Conservation (phyloP, 257 asterid species). For the Plantago major region DNA sequence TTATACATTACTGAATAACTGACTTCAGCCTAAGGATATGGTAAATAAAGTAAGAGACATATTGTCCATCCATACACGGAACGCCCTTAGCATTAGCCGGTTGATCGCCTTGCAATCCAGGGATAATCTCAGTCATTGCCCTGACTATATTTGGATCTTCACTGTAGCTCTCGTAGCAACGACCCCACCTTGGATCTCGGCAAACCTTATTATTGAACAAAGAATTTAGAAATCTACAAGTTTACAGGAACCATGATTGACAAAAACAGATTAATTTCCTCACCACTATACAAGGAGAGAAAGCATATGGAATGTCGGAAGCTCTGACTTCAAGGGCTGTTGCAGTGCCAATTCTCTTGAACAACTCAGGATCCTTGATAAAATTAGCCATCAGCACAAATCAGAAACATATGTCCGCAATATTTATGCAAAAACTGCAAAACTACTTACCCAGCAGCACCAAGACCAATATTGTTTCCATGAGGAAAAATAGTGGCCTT, state of each 20-base stretch:
- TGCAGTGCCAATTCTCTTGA: constrained; percentile 21
- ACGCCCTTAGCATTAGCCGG: constrained; percentile 51
- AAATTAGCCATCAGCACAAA: neutral
- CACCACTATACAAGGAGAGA: constrained; percentile 20
- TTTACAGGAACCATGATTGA: neutral
- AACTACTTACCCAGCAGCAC: constrained; percentile 35
- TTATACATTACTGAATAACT: too few relatives aligned
- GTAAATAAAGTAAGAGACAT: constrained; percentile 23
- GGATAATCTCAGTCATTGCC: constrained; percentile 64
- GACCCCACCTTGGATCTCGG: constrained; percentile 89
- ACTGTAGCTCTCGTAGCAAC: constrained; percentile 77
- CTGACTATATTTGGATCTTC: constrained; percentile 60
- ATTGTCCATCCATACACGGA: constrained; percentile 61
- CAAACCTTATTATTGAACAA: constrained; percentile 42
- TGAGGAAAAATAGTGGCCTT: constrained; percentile 44
- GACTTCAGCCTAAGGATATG: too few relatives aligned
- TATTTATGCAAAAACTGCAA: neutral
- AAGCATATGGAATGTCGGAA: constrained; percentile 16
- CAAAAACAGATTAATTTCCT: neutral
- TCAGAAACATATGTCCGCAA: neutral
- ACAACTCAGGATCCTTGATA: constrained; percentile 12
- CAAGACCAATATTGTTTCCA: constrained; percentile 40
- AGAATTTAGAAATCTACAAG: too few relatives aligned
- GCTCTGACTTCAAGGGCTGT: constrained; percentile 24
- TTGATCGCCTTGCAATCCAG: constrained; percentile 72